Base-by-base conservation (phyloP, 2,329 filamentous ascomycete genomes). In the Claviceps citrina region DNA sequence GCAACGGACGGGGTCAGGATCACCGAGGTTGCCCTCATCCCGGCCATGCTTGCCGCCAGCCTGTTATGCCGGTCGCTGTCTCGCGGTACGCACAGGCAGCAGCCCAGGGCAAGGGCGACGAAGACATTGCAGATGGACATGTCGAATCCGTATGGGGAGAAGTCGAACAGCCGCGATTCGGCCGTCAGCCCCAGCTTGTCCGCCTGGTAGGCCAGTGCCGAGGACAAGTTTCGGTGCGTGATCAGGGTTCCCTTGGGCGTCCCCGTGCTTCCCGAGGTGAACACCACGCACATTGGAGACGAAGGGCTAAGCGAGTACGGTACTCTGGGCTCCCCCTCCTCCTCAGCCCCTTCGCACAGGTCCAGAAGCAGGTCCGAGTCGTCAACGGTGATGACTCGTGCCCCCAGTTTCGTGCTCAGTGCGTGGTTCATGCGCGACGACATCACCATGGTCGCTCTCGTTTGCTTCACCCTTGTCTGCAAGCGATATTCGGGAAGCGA, bases 401-500 rank as follows among this genome's bases (percentile, higher is more conserved):
- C 20, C 3, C n/a, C 10, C n/a, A 26, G 24, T 9, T 15, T 25
- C 20, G 8, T 22, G 5, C 33, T 25, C 33, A 35, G 7, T 5
- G 20, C n/a, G 8, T 13, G 12, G 5, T 35, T 24, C 10, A 6
- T 12, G 8, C 1, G 4, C 4, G 33, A 35, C 2, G 33, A 35
- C 6, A 35, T 13, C 13, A 35, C 3, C 5, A 35, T 15, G 3
- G 8, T n/a, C 7, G 33, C 22, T 16, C 33, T 10, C 4, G 33
- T 35, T 43, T 67, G 63, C 39, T 66, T 57, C 5, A 66, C 57
- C 25, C 68, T 67, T 27, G 61, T 61, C 32, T 56, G 58, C 20
- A 69, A 50, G 37, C 67, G 57, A 10, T 62, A 61, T 45, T 62
- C 58, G 2, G 67, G 65, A 43, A 68, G 63, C 38, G 61, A 63